Evolutionary conservation across 768 basidiomycete species (phyloP).

Genomic region (Serendipita sp.): DNA sequence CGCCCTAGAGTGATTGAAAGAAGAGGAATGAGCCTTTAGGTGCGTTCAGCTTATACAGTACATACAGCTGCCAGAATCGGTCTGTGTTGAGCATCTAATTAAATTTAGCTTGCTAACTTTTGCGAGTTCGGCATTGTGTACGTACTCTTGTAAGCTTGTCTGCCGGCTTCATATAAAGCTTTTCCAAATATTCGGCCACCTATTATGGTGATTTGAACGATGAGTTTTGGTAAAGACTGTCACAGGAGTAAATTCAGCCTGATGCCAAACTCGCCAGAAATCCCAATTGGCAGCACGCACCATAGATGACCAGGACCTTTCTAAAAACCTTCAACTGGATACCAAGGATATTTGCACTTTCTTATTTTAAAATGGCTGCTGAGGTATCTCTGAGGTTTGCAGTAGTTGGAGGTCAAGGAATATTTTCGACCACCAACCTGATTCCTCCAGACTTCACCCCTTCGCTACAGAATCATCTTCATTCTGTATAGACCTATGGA

Average conservation of each 20-base stretch:
- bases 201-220: slow-evolving; percentile 65
- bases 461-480: not conserved
- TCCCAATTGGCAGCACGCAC: no score
- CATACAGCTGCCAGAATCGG: slow-evolving; percentile 48
- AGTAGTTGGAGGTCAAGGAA: no score
- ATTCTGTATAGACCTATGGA: not conserved
- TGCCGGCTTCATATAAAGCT: slow-evolving; percentile 78
- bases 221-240: slow-evolving; percentile 62
- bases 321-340: no score
- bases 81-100: slow-evolving; percentile 63
- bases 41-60: not conserved
- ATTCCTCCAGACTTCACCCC: not conserved
- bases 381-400: no score
- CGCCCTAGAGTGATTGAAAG: slow-evolving; percentile 14
- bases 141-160: slow-evolving; percentile 87
- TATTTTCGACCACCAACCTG: no score
- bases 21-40: not conserved
- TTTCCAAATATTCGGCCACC: slow-evolving; percentile 76
- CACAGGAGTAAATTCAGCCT: slow-evolving; percentile 5
- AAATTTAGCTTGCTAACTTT: not conserved
- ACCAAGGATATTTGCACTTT: no score
- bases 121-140: not conserved
- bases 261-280: not conserved
- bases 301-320: no score
- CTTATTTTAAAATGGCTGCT: no score